Evolutionary conservation across 352 stramenopile genomes (phyloP), one percentile per base, ranked within the genome.

Genomic region (Phytophthora nicotianae): DNA sequence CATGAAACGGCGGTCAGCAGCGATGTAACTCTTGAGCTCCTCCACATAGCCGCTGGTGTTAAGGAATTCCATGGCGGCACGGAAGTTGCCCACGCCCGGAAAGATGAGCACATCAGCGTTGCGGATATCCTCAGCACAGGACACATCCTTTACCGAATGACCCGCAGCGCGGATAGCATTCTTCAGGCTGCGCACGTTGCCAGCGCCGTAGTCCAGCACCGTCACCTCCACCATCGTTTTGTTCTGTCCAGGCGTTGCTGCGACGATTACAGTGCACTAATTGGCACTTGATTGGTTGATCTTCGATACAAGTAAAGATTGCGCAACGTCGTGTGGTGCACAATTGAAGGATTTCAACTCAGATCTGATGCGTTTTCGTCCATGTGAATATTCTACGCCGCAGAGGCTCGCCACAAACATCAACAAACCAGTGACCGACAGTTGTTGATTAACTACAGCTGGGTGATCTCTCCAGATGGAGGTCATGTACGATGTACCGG

Each of bases 121-220:
- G 37, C 60, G 57, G 61, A 99, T 98, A 81, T 99, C 91, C n/a
- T 92, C 83, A 20, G 91, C 85, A 35, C 76, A 75, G 17, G 81
- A 75, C 43, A 97, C 96, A 59, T 97, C 88, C 48, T 92, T 86
- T 47, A 97, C 85, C 47, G 86, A 77, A 64, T 95, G 96, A 16
- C 96, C 96, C 7, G 92, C 82, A 5, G 82, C 81, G 37, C 81
- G 75, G 65, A 99, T 98, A 32, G 97, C 97, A 72, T 99, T 99
- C 75, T 88, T 91, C 11, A 99, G 85, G 60, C 92, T 98, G 62
- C 97, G 91, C 59, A 99, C 97, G 78, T 99, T 99, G 63, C 97
- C 97, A n/a, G 97, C 97, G 58, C 97, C 97, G 70, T 99, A 99
- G 78, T 99, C 97, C 6, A 99, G 83, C 24, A 99, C 76, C 11